A percentile compares a stretch with the other conserved stretches of the same genome.
Evolutionary conservation across 306 rosid species (phyloP).

Genomic region (Cucumis cinereus): DNA sequence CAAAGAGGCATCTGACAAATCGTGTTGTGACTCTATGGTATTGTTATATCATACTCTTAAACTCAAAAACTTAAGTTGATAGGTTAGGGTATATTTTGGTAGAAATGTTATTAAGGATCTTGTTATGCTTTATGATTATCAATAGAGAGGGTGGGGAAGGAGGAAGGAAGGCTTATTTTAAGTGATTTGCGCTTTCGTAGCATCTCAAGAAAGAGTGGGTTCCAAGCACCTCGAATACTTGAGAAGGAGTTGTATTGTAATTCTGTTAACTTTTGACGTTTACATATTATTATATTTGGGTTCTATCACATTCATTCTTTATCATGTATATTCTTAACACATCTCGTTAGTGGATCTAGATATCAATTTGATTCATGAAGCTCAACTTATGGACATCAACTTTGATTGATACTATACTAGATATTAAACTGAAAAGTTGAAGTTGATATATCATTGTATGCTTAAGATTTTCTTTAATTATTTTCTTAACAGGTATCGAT

Average conservation of each 20-base stretch:
- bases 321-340: neutral
- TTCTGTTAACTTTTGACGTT: too few relatives aligned
- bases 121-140: too few relatives aligned
- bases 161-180: too few relatives aligned
- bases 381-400: neutral
- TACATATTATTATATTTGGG: too few relatives aligned
- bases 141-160: too few relatives aligned
- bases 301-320: neutral
- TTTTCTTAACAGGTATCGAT: constrained; percentile 44
- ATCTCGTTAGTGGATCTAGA: neutral
- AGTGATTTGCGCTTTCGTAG: too few relatives aligned
- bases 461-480: neutral
- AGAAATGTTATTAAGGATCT: too few relatives aligned
- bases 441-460: neutral
- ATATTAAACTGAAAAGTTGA: neutral
- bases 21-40: constrained; percentile 75
- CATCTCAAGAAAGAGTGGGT: too few relatives aligned
- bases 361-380: neutral
- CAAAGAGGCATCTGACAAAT: constrained; percentile 51
- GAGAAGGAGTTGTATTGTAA: too few relatives aligned
- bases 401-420: neutral
- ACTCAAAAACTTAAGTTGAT: neutral
- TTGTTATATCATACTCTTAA: neutral
- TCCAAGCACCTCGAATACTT: too few relatives aligned
- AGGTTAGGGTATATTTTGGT: neutral